These are phyloP conservation scores for Backusella sp. DNA, from an alignment of 192 early-diverging fungal species.

Conservation along the genomic window DNA sequence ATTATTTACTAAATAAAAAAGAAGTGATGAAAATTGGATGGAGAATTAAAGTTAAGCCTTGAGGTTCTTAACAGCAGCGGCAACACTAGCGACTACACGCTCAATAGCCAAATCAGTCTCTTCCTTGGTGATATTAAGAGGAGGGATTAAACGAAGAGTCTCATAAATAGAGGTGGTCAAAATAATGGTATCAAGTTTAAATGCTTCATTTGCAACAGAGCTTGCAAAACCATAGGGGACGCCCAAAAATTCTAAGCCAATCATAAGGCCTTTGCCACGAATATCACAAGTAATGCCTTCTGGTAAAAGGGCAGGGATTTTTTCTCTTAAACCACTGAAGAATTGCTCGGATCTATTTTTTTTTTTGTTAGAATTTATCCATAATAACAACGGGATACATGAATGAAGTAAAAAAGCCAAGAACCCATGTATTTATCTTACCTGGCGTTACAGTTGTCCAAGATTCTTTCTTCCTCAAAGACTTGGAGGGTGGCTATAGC, in stretches of 20 bases:
- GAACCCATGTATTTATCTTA: background rate
- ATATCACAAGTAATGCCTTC: slow-evolving; percentile 34
- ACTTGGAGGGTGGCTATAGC: slow-evolving; percentile 44
- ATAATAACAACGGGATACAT: background rate
- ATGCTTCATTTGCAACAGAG: slow-evolving; percentile 24
- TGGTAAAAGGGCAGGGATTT: slow-evolving; percentile 32
- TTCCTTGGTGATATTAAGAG: slow-evolving; percentile 41
- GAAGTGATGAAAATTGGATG: background rate
- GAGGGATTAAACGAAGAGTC: slow-evolving; percentile 43
- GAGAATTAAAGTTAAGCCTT: slow-evolving; percentile 9
- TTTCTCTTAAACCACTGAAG: slow-evolving; percentile 28
- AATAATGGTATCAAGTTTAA: slow-evolving; percentile 38
- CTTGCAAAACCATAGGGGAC: slow-evolving; percentile 35
- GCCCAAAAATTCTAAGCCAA: slow-evolving; percentile 42
- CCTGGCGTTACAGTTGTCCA: slow-evolving; percentile 39
- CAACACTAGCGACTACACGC: slow-evolving; percentile 24
- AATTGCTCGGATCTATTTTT: slow-evolving; percentile 37
- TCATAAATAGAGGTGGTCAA: slow-evolving; percentile 47
- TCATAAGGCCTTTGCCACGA: slow-evolving; percentile 45
- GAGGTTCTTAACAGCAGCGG: slow-evolving; percentile 17
- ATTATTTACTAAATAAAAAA: background rate
- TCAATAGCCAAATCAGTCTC: slow-evolving; percentile 36
- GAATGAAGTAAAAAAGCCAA: background rate
- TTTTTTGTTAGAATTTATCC: background rate
- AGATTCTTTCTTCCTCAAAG: slow-evolving; percentile 41